A percentile compares a stretch with the other conserved stretches of the same genome.
These are phyloP conservation scores for Salmacisia buchloeana DNA, from an alignment of 1,284 basidiomycete genomes.

Conservation along the genomic window DNA sequence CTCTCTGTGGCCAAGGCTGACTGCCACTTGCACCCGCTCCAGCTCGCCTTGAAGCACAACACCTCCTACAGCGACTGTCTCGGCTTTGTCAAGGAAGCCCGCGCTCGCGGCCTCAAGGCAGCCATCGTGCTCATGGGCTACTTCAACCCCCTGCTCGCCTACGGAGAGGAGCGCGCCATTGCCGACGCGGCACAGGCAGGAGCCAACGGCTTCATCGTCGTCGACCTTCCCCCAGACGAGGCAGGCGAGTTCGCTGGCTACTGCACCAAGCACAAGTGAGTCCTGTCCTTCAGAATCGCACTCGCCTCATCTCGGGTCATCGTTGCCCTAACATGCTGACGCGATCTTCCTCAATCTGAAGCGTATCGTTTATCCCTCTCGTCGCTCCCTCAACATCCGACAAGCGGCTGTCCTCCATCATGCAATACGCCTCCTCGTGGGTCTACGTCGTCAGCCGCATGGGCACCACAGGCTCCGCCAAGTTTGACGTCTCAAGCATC, in stretches of 20 bases:
- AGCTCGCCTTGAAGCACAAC: constrained; percentile 40
- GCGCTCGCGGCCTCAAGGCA: constrained; percentile 70
- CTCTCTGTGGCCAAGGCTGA: neutral
- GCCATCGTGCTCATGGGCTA: constrained; percentile 80
- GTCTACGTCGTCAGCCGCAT: constrained; percentile 85
- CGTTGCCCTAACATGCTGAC: neutral
- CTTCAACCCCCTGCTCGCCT: constrained; percentile 81
- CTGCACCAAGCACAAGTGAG: constrained; percentile 72
- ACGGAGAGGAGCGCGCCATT: constrained; percentile 89
- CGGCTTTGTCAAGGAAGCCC: constrained; percentile 70
- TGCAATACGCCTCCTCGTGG: constrained; percentile 90
- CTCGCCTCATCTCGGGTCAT: neutral
- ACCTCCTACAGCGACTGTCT: constrained; percentile 56
- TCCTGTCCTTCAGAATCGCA: constrained; percentile 23
- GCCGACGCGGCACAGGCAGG: constrained; percentile 79
- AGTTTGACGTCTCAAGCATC: constrained; percentile 56
- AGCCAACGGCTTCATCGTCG: constrained; percentile 95
- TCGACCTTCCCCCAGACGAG: constrained; percentile 96
- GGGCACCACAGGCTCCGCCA: constrained; percentile 92
- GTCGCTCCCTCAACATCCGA: constrained; percentile 89
- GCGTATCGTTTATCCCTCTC: constrained; percentile 91
- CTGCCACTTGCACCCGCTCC: neutral
- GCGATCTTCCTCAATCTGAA: constrained; percentile 47
- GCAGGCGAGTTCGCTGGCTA: constrained; percentile 81
- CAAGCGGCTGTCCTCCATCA: constrained; percentile 79